These are phyloP conservation scores for Peronosclerospora sorghi DNA, from an alignment of 352 stramenopile genomes.

Conservation along the genomic window DNA sequence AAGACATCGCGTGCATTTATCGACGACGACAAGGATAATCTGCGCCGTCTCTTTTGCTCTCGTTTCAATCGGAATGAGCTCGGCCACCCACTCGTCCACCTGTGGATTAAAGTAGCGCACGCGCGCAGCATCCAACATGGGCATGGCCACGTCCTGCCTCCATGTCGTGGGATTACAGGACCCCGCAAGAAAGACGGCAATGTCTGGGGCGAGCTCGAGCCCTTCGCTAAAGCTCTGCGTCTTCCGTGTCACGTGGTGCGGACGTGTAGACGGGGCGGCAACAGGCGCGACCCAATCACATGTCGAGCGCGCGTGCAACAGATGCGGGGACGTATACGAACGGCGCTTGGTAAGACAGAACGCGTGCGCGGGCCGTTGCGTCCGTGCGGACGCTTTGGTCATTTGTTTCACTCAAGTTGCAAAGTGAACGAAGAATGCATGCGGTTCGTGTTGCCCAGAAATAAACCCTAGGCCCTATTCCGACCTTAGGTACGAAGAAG, in stretches of 20 bases:
- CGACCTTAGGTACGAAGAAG: too few species aligned
- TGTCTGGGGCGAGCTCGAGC: conserved; percentile 26
- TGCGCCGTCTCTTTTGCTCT: conserved; percentile 72
- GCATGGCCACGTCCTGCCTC: conserved; percentile 66
- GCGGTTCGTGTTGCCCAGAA: too few species aligned
- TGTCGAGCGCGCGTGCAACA: conserved; percentile 18
- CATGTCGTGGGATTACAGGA: conserved; percentile 87
- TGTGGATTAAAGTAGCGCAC: conserved; percentile 85
- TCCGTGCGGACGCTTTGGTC: neutral
- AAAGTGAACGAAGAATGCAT: too few species aligned
- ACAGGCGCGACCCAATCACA: too few species aligned
- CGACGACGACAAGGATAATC: conserved; percentile 81
- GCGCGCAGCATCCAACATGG: conserved; percentile 45
- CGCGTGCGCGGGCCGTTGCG: conserved; percentile 25
- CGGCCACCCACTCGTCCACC: conserved; percentile 83
- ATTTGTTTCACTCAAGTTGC: too few species aligned
- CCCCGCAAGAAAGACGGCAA: conserved; percentile 72
- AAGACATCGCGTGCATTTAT: conserved; percentile 64
- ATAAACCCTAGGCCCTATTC: too few species aligned
- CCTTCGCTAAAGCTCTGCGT: conserved; percentile 44
- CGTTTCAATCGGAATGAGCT: conserved; percentile 75
- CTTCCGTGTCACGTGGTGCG: conserved; percentile 27
- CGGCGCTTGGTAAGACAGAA: conserved; percentile 32
- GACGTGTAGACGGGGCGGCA: too few species aligned
- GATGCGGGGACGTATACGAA: conserved; percentile 57